Evolutionary conservation across 2,329 filamentous ascomycete species (phyloP).

Genomic region (Chrysoporthe cubensis): DNA sequence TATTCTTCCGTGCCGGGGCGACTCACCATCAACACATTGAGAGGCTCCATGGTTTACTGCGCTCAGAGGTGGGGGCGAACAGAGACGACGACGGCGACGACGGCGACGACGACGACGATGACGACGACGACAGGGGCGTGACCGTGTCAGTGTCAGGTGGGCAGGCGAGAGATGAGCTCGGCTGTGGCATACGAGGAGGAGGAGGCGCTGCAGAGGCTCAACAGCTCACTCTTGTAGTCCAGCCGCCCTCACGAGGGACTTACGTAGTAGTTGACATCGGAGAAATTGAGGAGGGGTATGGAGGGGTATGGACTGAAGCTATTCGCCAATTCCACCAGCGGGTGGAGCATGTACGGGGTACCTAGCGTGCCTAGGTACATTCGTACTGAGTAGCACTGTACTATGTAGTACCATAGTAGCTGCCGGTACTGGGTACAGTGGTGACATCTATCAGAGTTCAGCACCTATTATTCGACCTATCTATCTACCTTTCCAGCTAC

Average conservation of each 20-base stretch:
- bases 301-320: conserved; percentile 13
- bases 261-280: conserved; percentile 16
- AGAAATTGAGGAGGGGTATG: conserved; percentile 24
- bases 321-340: conserved; percentile 8
- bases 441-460: neutral
- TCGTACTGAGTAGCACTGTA: no score
- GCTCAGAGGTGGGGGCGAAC: neutral
- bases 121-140: no score
- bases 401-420: no score
- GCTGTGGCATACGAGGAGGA: neutral
- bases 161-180: neutral
- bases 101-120: no score
- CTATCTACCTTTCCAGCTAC: no score
- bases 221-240: neutral
- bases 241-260: neutral
- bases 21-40: conserved; percentile 71
- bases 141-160: neutral
- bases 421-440: neutral
- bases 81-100: neutral
- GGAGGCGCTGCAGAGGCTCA: neutral
- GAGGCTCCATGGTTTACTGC: conserved; percentile 53
- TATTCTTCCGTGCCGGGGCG: no score
- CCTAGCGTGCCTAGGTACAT: no score
- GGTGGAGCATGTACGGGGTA: conserved; percentile 7
- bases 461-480: no score